phyloP scores from a whole-genome alignment of 805 yeast genomes.

The Grigorovia transvaalensis region DNA sequence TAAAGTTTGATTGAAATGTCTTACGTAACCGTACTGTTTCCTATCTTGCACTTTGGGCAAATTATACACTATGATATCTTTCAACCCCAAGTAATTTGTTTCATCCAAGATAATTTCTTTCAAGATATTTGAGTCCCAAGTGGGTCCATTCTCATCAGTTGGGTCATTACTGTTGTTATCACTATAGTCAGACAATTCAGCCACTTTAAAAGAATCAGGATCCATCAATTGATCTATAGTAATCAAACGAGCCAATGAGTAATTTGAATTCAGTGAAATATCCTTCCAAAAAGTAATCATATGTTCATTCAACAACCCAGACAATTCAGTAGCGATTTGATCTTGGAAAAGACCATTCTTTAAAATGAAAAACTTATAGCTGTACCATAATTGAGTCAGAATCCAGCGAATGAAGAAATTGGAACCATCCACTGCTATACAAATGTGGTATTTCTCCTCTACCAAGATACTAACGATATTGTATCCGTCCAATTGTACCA shows the following conservation, averaged over 20 bases:
- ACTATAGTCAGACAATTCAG: slow-evolving; percentile 14
- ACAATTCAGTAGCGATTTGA: slow-evolving; percentile 18
- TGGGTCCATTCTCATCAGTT: neutral
- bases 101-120: slow-evolving; percentile 20
- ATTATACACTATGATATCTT: slow-evolving; percentile 25
- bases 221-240: neutral
- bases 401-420: slow-evolving; percentile 5
- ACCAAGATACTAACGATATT: slow-evolving; percentile 20
- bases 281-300: slow-evolving; percentile 26
- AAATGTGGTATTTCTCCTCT: slow-evolving; percentile 23
- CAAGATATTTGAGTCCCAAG: slow-evolving; percentile 23
- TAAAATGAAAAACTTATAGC: slow-evolving; percentile 20
- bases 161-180: no score
- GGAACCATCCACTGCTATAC: slow-evolving; percentile 12
- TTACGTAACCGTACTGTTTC: slow-evolving; percentile 21
- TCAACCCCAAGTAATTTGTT: slow-evolving; percentile 21
- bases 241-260: slow-evolving; percentile 7
- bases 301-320: slow-evolving; percentile 23
- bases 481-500: slow-evolving; percentile 25
- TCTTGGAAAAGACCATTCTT: slow-evolving; percentile 19
- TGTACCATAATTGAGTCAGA: slow-evolving; percentile 17
- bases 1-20: slow-evolving; percentile 18
- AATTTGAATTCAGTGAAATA: slow-evolving; percentile 16
- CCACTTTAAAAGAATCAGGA: slow-evolving; percentile 16
- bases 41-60: slow-evolving; percentile 22